Base-by-base conservation (phyloP, 495 filamentous ascomycete genomes). In the Podospora tetraspora region DNA sequence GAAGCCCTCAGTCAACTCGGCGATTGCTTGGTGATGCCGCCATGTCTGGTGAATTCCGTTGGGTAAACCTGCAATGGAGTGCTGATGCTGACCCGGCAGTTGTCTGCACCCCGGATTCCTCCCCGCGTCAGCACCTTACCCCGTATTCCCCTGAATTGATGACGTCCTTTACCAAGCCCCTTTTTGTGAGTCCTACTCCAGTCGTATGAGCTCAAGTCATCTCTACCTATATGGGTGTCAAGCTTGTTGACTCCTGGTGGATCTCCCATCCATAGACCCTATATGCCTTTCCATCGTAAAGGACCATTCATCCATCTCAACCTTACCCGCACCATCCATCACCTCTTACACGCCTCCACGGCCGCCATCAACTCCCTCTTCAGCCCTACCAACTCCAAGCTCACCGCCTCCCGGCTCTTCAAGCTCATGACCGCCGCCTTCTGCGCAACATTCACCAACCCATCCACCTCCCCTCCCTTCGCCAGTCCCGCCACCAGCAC, bases 391-490 rank as follows among this genome's bases (percentile, higher is more conserved):
- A 85, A 66, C 63, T 83, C 78, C 66, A 72, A 74, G 61, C 80
- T 94, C 5, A 97, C 93, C 62, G 87, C 84, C 72, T 94, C 88
- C 52, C 78, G 78, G 71, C 88, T 91, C 75, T 82, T 88, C 70
- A 98, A 77, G 23, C 92, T 94, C 80, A 90, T 77, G 37, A 88
- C 84, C 59, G 92, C 92, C 9, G 90, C 94, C 76, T 84, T 84
- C 79, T 97, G 94, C 62, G 88, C 90, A 32, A 87, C 74, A 62
- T 83, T 76, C 23, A 88, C 71, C 65, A 86, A 62, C 60, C 82
- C 78, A 57, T 84, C 80, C n/a, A 84, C 73, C 72, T 73, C 79
- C 3, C 77, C 77, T 7, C 84, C 86, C 68, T 78, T 78, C 21
- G 83, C 79, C 67, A 86, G 67, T 3, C 91, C 90, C 1, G 92